A percentile compares a stretch with the other conserved stretches of the same genome.
These are phyloP conservation scores for Xylariaceae sp. DNA, from an alignment of 2,329 filamentous ascomycete genomes.

Conservation along the genomic window DNA sequence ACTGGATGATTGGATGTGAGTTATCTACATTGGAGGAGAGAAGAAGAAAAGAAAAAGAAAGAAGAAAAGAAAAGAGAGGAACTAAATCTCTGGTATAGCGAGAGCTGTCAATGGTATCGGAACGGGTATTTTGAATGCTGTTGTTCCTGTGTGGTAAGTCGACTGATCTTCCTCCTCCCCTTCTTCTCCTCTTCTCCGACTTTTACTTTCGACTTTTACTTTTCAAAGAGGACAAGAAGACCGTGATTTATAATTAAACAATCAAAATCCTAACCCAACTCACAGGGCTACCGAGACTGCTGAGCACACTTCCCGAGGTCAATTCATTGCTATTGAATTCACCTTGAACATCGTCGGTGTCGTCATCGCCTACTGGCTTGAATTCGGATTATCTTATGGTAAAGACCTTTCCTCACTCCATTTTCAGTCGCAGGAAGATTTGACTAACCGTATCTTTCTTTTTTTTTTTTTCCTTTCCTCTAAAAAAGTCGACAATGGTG, in stretches of 20 bases:
- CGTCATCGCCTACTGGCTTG: slow-evolving; percentile 56
- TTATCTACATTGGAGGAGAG: background rate
- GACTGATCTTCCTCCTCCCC: background rate
- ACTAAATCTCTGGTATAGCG: slow-evolving; percentile 31
- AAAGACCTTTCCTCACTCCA: slow-evolving; percentile 28
- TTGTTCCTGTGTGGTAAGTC: slow-evolving; percentile 56
- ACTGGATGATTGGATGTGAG: slow-evolving; percentile 65
- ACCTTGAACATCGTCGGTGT: slow-evolving; percentile 69
- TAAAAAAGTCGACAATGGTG: slow-evolving; percentile 9
- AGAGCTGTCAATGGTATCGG: slow-evolving; percentile 59
- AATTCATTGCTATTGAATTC: slow-evolving; percentile 67
- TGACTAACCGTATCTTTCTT: background rate
- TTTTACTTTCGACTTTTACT: no score
- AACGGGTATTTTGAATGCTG: slow-evolving; percentile 64
- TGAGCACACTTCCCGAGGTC: slow-evolving; percentile 60
- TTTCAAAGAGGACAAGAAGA: no score
- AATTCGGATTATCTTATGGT: slow-evolving; percentile 56
- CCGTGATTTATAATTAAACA: no score
- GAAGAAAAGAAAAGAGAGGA: background rate
- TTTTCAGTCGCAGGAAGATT: background rate
- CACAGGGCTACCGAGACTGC: slow-evolving; percentile 59
- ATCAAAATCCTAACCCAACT: no score
- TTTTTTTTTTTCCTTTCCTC: background rate
- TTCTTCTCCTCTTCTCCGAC: no score
- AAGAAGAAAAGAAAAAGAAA: no score